Base-by-base conservation (phyloP, 2,329 filamentous ascomycete genomes). In the Myriosclerotinia scirpicola region DNA sequence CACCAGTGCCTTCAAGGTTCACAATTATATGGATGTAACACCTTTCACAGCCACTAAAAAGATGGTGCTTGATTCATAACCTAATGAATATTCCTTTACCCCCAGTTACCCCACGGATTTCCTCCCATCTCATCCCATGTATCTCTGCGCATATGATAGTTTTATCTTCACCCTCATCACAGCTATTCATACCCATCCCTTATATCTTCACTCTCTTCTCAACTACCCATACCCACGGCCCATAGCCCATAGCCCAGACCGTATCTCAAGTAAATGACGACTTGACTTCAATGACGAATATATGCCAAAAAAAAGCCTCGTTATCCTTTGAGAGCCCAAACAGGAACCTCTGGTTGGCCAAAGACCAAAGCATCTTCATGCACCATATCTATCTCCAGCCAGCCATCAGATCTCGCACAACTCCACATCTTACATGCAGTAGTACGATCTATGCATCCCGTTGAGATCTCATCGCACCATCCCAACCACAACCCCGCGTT, bases 401-500 rank as follows among this genome's bases (percentile, higher is more conserved):
- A 55, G 54, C 54, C 54, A 30, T 22, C 54, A 26, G 22, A 5
- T 8, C 36, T 55, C 54, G n/a, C 36, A 55, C 22, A 20, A 9
- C 34, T n/a, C 17, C 36, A 42, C 36, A 2, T 20, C 44, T 46
- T 20, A 20, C 20, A n/a, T 46, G 44, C 15, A 46, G 44, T 48
- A n/a, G 17, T n/a, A 9, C 36, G 30, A 54, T 54, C 20, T 54
- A 56, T 56, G 38, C 38, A 56, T 14, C 14, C n/a, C 54, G 54
- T 56, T 56, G 30, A 42, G 54, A 56, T 42, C 44, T 40, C 17
- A 15, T 38, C 40, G 34, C 34, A n/a, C 38, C 26, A 55, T 38
- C 44, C 44, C 20, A 46, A 46, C 20, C 44, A 9, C 44, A 20
- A 46, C 44, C 44, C 38, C 38, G 3, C 15, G 17, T n/a, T 17